phyloP scores from a whole-genome alignment of 768 basidiomycete species.

The Boletus subparvulus region DNA sequence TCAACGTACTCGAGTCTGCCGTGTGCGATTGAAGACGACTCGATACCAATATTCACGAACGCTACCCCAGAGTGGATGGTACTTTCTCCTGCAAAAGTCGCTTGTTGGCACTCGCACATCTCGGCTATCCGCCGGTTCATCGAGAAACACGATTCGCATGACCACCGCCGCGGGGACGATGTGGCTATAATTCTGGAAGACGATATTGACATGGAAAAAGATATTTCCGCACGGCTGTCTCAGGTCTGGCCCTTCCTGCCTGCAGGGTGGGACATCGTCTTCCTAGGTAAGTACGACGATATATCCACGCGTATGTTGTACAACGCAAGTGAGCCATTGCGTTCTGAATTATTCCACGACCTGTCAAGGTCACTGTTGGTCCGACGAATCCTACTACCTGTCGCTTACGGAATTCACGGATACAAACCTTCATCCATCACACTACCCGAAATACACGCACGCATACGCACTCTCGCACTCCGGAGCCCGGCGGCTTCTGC shows the following conservation, averaged over 20 bases:
- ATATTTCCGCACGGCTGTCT: slow-evolving; percentile 45
- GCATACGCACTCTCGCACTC: slow-evolving; percentile 61
- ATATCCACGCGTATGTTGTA: neutral
- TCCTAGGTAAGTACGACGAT: slow-evolving; percentile 49
- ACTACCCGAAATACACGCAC: slow-evolving; percentile 68
- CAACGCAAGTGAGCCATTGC: neutral
- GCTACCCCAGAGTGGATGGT: slow-evolving; percentile 45
- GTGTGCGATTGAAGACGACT: slow-evolving; percentile 45
- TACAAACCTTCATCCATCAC: slow-evolving; percentile 53
- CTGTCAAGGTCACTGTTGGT: slow-evolving; percentile 69
- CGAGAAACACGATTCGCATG: slow-evolving; percentile 24
- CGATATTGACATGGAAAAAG: slow-evolving; percentile 74
- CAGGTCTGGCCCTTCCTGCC: slow-evolving; percentile 56
- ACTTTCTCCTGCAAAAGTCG: slow-evolving; percentile 59
- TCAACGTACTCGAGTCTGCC: slow-evolving; percentile 28
- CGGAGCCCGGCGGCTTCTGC: slow-evolving; percentile 62
- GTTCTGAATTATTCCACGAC: neutral
- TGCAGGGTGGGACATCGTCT: slow-evolving; percentile 68
- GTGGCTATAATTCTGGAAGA: slow-evolving; percentile 68
- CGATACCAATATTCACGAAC: slow-evolving; percentile 35
- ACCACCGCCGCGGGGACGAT: slow-evolving; percentile 23
- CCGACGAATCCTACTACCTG: slow-evolving; percentile 55
- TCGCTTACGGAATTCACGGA: slow-evolving; percentile 29
- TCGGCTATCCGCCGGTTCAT: slow-evolving; percentile 48
- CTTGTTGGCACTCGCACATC: slow-evolving; percentile 73